Evolutionary conservation across 768 basidiomycete species (phyloP).

Genomic region (Hydnomerulius pinastri): DNA sequence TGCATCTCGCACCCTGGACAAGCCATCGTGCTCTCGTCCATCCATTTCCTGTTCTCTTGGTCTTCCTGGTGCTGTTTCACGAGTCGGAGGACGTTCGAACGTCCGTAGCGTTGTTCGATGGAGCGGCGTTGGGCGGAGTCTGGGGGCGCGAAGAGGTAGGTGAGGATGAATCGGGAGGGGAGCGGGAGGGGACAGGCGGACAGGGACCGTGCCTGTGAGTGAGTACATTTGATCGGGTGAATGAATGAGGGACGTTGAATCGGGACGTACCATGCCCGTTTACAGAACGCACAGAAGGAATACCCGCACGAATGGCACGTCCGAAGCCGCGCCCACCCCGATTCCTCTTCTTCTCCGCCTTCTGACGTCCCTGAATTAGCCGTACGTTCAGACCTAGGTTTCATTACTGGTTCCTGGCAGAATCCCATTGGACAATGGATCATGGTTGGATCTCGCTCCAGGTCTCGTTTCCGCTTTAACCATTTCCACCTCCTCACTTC

Average conservation of each 20-base stretch:
- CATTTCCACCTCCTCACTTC: constrained; percentile 75
- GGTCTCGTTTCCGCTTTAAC: constrained; percentile 68
- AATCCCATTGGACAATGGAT: constrained; percentile 78
- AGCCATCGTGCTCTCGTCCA: constrained; percentile 63
- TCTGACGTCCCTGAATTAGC: neutral
- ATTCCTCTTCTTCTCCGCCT: constrained; percentile 48
- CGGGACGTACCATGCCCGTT: constrained; percentile 66
- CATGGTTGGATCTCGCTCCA: constrained; percentile 80
- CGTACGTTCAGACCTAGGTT: constrained; percentile 39
- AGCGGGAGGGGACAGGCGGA: constrained; percentile 67
- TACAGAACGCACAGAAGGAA: constrained; percentile 84
- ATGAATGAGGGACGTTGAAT: neutral
- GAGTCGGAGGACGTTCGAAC: constrained; percentile 57
- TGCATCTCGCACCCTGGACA: constrained; percentile 75
- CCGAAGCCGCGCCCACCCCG: constrained; percentile 72
- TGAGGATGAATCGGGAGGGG: constrained; percentile 62
- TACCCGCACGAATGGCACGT: constrained; percentile 70
- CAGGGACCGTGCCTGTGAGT: constrained; percentile 77
- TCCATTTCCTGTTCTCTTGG: constrained; percentile 71
- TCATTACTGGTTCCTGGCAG: constrained; percentile 80
- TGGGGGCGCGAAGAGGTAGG: constrained; percentile 63
- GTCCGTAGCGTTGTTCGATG: constrained; percentile 70
- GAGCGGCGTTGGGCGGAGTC: constrained; percentile 47
- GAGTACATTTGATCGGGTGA: constrained; percentile 2
- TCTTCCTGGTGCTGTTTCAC: constrained; percentile 71